Percentiles rank a stretch among this genome's conserved stretches.
Evolutionary conservation across 495 filamentous ascomycete species (phyloP).

Genomic region (Talaromyces wortmannii): DNA sequence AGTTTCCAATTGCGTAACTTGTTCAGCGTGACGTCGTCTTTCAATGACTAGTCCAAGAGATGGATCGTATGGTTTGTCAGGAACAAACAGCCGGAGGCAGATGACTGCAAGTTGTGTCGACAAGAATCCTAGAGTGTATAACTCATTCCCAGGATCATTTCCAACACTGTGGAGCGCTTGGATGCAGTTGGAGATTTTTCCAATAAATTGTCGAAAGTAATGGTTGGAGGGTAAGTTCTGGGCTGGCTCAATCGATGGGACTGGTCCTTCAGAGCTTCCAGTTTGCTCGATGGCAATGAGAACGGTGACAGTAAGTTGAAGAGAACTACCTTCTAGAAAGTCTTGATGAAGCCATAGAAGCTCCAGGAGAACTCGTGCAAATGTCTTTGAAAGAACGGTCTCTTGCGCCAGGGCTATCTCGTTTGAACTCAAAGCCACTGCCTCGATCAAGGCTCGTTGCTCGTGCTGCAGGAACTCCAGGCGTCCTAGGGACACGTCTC

Average conservation of each 20-base stretch:
- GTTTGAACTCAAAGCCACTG: constrained; percentile 38
- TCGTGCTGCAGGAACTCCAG: constrained; percentile 61
- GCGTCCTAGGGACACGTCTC: constrained; percentile 49
- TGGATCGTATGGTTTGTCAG: constrained; percentile 80
- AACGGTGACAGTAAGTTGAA: constrained; percentile 16
- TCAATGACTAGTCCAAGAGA: constrained; percentile 70
- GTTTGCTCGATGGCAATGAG: constrained; percentile 20
- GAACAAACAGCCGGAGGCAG: constrained; percentile 70
- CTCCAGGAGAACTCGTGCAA: constrained; percentile 42
- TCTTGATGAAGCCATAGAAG: constrained; percentile 37
- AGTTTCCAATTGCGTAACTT: constrained; percentile 42
- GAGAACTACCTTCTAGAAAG: constrained; percentile 23
- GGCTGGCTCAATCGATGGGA: constrained; percentile 12
- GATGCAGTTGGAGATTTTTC: constrained; percentile 27
- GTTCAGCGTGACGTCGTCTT: constrained; percentile 53
- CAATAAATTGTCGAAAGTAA: constrained; percentile 26
- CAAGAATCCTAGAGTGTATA: constrained; percentile 21
- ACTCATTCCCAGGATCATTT: constrained; percentile 6
- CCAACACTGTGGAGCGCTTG: constrained; percentile 12
- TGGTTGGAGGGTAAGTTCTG: constrained; percentile 19
- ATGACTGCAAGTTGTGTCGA: constrained; percentile 33
- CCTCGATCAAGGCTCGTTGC: constrained; percentile 51
- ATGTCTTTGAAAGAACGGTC: constrained; percentile 34
- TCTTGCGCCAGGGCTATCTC: constrained; percentile 41
- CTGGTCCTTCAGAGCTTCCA: constrained; percentile 7